Evolutionary conservation across 129 eudicot species (phyloP), one percentile per base, ranked within the genome.

Genomic region (Pulicaria dysenterica): DNA sequence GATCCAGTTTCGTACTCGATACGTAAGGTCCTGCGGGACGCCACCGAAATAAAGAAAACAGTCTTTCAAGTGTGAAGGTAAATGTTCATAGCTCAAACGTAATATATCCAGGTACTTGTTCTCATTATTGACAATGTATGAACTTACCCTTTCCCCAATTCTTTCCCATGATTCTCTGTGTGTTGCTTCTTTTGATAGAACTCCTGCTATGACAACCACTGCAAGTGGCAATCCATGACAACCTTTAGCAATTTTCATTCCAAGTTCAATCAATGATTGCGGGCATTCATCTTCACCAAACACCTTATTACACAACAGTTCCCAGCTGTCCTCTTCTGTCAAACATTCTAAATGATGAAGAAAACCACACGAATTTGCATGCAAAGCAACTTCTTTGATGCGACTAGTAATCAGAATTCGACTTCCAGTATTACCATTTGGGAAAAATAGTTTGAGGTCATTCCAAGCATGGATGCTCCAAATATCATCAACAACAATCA

Each of bases 141-240:
- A 53, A 60, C 31, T 5, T 0, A 62, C 12, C 7, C 15, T 16
- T 2, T 7, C 1, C 42, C 16, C 42, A 24, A 78, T 38, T 37
- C 56, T 17, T 8, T 10, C 19, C 86, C 80, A 82, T 5, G 7
- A 9, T 9, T 47, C 34, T 31, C 1, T 5, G 3, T 11, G 65
- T n/a, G 3, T 24, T 12, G 62, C 10, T 45, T 13, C 58, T 14
- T 65, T 69, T 67, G 69, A 55, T 16, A 82, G 57, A 59, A 82
- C 5, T 57, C 83, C 86, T n/a, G 86, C 80, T 5, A 82, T 63
- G 17, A 78, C 51, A 45, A 73, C 77, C 68, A 82, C 37, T 0
- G 80, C 38, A 45, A 78, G 86, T 9, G 86, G 86, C 9, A 77
- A 47, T 19, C 86, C 86, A 0, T 77, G 51, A 34, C 86, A 82